Percentiles rank a stretch among this genome's conserved stretches.
These are phyloP conservation scores for Leccinum truebloodii DNA, from an alignment of 768 basidiomycete species.

Conservation along the genomic window DNA sequence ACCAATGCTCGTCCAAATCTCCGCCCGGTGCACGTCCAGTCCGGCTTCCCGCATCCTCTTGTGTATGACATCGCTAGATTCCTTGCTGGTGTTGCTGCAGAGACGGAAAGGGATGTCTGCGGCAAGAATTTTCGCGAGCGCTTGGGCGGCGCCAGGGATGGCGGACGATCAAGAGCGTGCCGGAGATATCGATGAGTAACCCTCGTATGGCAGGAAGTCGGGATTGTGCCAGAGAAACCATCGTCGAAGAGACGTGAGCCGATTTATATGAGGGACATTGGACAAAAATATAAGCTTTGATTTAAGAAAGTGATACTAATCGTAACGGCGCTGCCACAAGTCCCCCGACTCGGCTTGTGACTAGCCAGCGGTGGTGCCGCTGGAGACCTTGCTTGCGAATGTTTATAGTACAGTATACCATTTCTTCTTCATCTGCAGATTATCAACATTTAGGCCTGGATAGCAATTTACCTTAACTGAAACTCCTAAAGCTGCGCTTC, in stretches of 20 bases:
- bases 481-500: no score
- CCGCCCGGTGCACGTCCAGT: constrained; percentile 43
- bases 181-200: constrained; percentile 66
- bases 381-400: no score
- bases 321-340: no score
- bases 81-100: constrained; percentile 74
- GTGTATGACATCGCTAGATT: constrained; percentile 50
- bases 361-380: no score
- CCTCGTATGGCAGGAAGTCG: constrained; percentile 38
- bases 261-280: no score
- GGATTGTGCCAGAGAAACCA: neutral
- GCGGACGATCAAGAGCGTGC: constrained; percentile 56
- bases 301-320: no score
- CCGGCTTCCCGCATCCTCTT: constrained; percentile 47
- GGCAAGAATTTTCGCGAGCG: constrained; percentile 30
- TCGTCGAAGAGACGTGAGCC: neutral
- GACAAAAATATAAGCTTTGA: no score
- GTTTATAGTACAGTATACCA: no score
- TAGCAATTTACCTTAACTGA: no score
- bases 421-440: no score
- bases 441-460: no score
- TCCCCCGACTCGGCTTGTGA: no score
- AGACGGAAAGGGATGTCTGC: constrained; percentile 46
- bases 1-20: constrained; percentile 67
- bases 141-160: constrained; percentile 44